Percentiles rank a stretch among this genome's conserved stretches.
Conservation (phyloP, 129 eudicot genomes). For the Centaurea solstitialis region DNA sequence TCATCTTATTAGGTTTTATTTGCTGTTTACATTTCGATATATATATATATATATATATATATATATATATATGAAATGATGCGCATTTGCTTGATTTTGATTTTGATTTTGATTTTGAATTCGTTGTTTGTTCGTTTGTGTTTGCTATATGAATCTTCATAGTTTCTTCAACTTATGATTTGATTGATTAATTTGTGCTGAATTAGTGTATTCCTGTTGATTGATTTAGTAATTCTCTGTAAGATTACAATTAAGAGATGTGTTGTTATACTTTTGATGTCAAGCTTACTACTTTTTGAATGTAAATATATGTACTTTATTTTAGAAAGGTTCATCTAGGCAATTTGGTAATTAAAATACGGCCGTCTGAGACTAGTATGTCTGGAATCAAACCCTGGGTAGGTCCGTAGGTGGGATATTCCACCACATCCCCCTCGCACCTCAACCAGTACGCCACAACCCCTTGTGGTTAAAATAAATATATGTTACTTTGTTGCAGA, state of each 20-base stretch:
- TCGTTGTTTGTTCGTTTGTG: neutral
- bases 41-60: too few species aligned
- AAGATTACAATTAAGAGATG: neutral
- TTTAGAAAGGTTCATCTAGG: too few species aligned
- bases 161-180: neutral
- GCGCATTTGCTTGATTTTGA: neutral
- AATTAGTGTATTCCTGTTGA: too few species aligned
- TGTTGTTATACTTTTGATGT: neutral
- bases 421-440: too few species aligned
- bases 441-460: too few species aligned
- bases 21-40: neutral
- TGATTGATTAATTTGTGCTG: too few species aligned
- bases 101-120: neutral
- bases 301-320: neutral
- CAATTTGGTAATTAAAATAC: too few species aligned
- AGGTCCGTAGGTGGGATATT: too few species aligned
- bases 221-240: neutral
- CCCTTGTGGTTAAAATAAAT: too few species aligned
- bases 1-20: neutral
- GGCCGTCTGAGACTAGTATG: too few species aligned
- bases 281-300: neutral
- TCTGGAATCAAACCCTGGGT: too few species aligned
- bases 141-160: neutral
- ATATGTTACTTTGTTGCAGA: neutral
- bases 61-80: conserved; percentile 7